These are phyloP conservation scores for Beverwykella pulmonaria DNA, from an alignment of 495 filamentous ascomycete species.

Conservation along the genomic window DNA sequence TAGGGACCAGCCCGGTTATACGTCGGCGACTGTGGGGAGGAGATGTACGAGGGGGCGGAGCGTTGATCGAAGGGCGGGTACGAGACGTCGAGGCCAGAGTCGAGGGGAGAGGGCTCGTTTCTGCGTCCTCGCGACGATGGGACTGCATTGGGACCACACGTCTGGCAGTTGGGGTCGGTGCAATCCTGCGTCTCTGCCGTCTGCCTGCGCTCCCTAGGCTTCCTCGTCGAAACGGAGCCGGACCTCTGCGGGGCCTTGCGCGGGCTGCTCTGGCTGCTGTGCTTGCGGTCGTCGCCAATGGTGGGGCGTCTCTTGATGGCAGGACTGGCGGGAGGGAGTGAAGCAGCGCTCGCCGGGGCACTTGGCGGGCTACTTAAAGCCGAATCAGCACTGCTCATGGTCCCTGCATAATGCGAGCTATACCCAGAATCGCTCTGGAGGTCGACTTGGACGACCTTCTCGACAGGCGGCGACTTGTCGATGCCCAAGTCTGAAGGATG, in stretches of 20 bases:
- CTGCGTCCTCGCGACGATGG: conserved; percentile 2
- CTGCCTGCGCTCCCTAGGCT: conserved; percentile 1
- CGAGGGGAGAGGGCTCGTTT: conserved; percentile 14
- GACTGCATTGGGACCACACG: conserved; percentile 14
- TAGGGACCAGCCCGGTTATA: conserved; percentile 25
- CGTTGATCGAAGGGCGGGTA: conserved; percentile 32
- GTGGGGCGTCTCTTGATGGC: conserved; percentile 27
- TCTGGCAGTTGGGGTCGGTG: conserved; percentile 38
- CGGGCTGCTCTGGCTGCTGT: conserved; percentile 31
- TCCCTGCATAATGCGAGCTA: conserved; percentile 64
- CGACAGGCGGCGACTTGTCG: conserved; percentile 18
- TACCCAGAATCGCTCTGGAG: conserved; percentile 65
- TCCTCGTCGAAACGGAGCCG: conserved; percentile 21
- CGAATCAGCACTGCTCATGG: conserved; percentile 59
- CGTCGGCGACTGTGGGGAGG: conserved; percentile 22
- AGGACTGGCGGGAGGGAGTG: conserved; percentile 12
- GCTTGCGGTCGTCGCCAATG: conserved; percentile 11
- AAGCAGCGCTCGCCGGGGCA: conserved; percentile 12
- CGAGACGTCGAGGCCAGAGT: conserved; percentile 27
- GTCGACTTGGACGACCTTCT: conserved; percentile 45
- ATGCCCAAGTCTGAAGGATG: conserved; percentile 46
- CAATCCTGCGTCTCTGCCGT: conserved; percentile 31
- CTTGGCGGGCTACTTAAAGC: conserved; percentile 43
- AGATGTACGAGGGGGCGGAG: conserved; percentile 26
- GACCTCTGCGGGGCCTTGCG: conserved; percentile 28